Conservation (phyloP, 495 filamentous ascomycete species). For the Talaromyces wortmannii region DNA sequence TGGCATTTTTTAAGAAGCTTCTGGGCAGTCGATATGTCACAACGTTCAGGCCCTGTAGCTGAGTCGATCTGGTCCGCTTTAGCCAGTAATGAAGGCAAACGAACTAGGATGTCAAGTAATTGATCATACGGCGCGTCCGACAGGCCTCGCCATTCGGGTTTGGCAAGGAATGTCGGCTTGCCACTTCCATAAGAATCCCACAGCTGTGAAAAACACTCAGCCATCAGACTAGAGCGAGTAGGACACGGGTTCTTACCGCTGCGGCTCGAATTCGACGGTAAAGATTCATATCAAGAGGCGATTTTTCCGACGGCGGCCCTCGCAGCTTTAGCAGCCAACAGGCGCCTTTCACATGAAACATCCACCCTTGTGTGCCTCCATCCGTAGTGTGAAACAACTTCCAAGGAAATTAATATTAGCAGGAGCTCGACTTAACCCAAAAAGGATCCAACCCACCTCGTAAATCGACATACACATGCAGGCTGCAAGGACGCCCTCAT, state of each 20-base stretch:
- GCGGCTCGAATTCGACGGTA: constrained; percentile 5
- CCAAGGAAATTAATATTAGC: background rate
- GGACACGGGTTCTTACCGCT: background rate
- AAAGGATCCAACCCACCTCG: background rate
- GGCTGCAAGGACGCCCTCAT: constrained; percentile 2
- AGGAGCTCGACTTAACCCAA: background rate
- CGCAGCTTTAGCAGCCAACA: constrained; percentile 1
- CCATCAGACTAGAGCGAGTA: background rate
- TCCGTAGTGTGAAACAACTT: constrained; percentile 1
- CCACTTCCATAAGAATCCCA: constrained; percentile 6
- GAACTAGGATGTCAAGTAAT: constrained; percentile 1
- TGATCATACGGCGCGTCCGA: constrained; percentile 1
- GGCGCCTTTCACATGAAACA: constrained; percentile 5
- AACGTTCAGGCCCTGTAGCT: background rate
- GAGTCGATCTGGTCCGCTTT: constrained; percentile 1
- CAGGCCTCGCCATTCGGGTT: constrained; percentile 3
- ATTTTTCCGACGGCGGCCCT: background rate
- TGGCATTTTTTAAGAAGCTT: constrained; percentile 1
- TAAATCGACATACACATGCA: constrained; percentile 5
- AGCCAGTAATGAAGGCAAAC: background rate
- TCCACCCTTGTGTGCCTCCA: constrained; percentile 3
- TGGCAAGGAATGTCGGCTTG: background rate
- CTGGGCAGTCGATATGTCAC: background rate
- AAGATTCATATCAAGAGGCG: constrained; percentile 6
- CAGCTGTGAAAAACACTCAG: background rate